Percentiles rank a stretch among this genome's conserved stretches.
Conservation (phyloP, 148 eudicot species). For the Diospyros lotus region DNA sequence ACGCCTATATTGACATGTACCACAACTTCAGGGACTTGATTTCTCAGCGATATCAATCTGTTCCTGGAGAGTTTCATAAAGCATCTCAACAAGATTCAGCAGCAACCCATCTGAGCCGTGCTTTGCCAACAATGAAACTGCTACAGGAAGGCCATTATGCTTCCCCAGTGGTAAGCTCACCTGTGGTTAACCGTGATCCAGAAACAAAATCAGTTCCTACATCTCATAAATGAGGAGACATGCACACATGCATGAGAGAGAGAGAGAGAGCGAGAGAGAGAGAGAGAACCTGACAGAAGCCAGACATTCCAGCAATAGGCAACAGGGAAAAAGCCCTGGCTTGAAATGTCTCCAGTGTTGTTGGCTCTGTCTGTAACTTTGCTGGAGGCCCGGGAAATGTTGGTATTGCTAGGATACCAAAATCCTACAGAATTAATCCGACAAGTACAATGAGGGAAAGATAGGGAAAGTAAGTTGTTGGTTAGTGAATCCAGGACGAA, state of each 20-base stretch:
- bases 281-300: constrained; percentile 78
- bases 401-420: constrained; percentile 70
- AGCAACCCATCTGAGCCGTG: constrained; percentile 81
- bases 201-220: not conserved
- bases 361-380: constrained; percentile 55
- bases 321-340: constrained; percentile 75
- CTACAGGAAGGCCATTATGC: constrained; percentile 65
- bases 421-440: constrained; percentile 37
- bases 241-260: not conserved
- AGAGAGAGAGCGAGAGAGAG: constrained; percentile 12
- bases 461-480: not conserved
- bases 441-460: not conserved
- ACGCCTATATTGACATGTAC: not conserved
- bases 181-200: constrained; percentile 31
- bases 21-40: constrained; percentile 14
- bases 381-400: constrained; percentile 90
- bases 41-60: constrained; percentile 29
- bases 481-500: not conserved
- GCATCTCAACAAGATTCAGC: constrained; percentile 51
- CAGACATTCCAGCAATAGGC: constrained; percentile 77
- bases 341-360: constrained; percentile 59
- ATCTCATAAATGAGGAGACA: not conserved
- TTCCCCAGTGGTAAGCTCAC: constrained; percentile 77
- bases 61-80: constrained; percentile 44
- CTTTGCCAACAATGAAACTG: constrained; percentile 71